Conservation (phyloP, 73 alveolate genomes). For the Breviolum minutum region DNA sequence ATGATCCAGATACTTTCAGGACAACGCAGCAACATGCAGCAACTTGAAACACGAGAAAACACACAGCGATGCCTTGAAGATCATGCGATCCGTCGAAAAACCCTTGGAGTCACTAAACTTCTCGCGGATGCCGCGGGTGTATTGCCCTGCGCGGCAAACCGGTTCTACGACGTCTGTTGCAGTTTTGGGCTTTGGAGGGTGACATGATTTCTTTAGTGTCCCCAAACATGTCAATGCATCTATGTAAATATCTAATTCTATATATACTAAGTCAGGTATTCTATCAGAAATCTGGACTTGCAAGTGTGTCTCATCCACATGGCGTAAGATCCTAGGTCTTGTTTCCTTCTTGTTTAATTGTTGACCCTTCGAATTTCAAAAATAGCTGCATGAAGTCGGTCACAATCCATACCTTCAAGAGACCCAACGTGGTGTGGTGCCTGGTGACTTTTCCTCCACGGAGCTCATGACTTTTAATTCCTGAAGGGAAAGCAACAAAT, state of each 20-base stretch:
- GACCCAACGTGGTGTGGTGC: neutral
- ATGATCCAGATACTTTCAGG: neutral
- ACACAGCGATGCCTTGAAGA: constrained; percentile 44
- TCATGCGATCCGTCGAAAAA: constrained; percentile 85
- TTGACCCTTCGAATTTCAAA: too few species aligned
- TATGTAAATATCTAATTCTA: too few species aligned
- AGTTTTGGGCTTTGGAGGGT: neutral
- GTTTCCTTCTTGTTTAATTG: too few species aligned
- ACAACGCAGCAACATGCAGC: neutral
- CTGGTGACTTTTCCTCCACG: constrained; percentile 81
- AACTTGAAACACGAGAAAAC: too few species aligned
- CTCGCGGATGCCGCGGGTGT: constrained; percentile 90
- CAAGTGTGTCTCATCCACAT: too few species aligned
- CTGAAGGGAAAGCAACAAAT: neutral
- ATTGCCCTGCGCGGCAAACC: constrained; percentile 1
- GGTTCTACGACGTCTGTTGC: too few species aligned
- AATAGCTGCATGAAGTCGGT: too few species aligned
- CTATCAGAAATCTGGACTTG: neutral
- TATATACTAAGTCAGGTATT: neutral
- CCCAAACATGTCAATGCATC: neutral
- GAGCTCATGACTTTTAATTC: constrained; percentile 91
- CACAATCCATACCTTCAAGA: too few species aligned
- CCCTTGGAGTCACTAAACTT: constrained; percentile 78
- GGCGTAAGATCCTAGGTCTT: too few species aligned
- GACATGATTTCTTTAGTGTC: neutral